Evolutionary conservation across 345 rosid species (phyloP).

Genomic region (Populus deltoides): DNA sequence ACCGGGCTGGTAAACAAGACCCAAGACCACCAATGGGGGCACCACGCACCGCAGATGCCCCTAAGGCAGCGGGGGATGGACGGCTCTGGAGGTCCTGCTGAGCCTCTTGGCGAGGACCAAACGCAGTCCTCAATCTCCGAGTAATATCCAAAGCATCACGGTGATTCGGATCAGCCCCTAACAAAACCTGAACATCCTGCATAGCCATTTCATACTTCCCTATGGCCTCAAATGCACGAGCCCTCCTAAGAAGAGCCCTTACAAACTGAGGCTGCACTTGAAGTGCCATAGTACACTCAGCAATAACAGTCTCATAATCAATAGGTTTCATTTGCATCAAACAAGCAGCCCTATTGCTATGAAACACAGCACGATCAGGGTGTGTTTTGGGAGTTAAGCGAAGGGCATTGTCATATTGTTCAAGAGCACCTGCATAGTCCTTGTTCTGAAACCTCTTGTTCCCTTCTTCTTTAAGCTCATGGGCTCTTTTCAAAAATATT

Average conservation of each 20-base stretch:
- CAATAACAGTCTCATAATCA: slow-evolving; percentile 73
- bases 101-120: slow-evolving; percentile 67
- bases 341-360: slow-evolving; percentile 92
- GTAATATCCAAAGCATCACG: slow-evolving; percentile 77
- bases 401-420: slow-evolving; percentile 71
- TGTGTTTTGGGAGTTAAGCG: slow-evolving; percentile 69
- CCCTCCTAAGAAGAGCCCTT: slow-evolving; percentile 84
- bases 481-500: slow-evolving; percentile 69
- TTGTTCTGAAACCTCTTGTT: slow-evolving; percentile 73
- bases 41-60: slow-evolving; percentile 94
- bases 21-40: slow-evolving; percentile 89
- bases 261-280: slow-evolving; percentile 77
- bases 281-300: slow-evolving; percentile 83
- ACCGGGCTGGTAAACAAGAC: slow-evolving; percentile 82
- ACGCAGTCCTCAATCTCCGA: slow-evolving; percentile 54
- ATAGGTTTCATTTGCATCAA: slow-evolving; percentile 98
- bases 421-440: slow-evolving; percentile 83
- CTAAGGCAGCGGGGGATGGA: slow-evolving; percentile 98
- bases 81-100: slow-evolving; percentile 88
- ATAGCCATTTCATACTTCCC: slow-evolving; percentile 79
- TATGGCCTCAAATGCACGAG: slow-evolving; percentile 76
- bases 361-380: slow-evolving; percentile 86
- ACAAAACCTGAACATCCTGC: slow-evolving; percentile 72
- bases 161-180: slow-evolving; percentile 69
- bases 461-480: slow-evolving; percentile 96